Evolutionary conservation across 1,284 basidiomycete species (phyloP).

Genomic region (Malassezia sympodialis): DNA sequence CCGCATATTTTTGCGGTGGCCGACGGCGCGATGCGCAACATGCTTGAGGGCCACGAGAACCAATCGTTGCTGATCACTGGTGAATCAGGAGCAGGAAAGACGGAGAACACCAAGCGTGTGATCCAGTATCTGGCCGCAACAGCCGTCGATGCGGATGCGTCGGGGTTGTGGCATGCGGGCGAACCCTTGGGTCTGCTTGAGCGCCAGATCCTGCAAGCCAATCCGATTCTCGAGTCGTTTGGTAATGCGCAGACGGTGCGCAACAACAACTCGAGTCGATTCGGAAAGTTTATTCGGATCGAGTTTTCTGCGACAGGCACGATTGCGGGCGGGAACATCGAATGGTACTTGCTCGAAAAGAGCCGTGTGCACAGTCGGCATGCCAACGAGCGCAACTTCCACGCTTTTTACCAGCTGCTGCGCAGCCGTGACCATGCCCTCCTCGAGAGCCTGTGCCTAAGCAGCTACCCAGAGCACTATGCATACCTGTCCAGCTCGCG

Average conservation of each 20-base stretch:
- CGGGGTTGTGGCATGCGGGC: constrained; percentile 14
- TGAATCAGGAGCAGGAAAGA: constrained; percentile 98
- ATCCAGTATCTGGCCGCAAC: constrained; percentile 98
- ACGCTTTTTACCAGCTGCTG: constrained; percentile 84
- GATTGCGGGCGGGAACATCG: constrained; percentile 94
- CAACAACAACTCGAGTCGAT: constrained; percentile 98
- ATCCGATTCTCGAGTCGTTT: constrained; percentile 94
- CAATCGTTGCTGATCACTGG: constrained; percentile 99
- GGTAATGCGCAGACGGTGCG: constrained; percentile 97
- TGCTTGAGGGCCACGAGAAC: constrained; percentile 92
- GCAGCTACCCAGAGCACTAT: constrained; percentile 64
- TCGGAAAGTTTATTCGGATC: constrained; percentile 92
- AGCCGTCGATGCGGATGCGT: constrained; percentile 55
- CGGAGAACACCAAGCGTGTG: constrained; percentile 98
- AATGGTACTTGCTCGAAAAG: constrained; percentile 98
- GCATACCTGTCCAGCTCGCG: constrained; percentile 83
- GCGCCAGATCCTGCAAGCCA: constrained; percentile 92
- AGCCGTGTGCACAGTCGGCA: constrained; percentile 60
- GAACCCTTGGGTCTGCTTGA: constrained; percentile 70
- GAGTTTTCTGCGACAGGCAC: constrained; percentile 86
- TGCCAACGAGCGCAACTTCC: constrained; percentile 71
- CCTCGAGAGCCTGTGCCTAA: constrained; percentile 60
- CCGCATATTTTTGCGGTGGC: constrained; percentile 97
- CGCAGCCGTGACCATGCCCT: constrained; percentile 42
- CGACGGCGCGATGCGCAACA: constrained; percentile 94